These are phyloP conservation scores for Leccinum truebloodii DNA, from an alignment of 768 basidiomycete species.

Conservation along the genomic window DNA sequence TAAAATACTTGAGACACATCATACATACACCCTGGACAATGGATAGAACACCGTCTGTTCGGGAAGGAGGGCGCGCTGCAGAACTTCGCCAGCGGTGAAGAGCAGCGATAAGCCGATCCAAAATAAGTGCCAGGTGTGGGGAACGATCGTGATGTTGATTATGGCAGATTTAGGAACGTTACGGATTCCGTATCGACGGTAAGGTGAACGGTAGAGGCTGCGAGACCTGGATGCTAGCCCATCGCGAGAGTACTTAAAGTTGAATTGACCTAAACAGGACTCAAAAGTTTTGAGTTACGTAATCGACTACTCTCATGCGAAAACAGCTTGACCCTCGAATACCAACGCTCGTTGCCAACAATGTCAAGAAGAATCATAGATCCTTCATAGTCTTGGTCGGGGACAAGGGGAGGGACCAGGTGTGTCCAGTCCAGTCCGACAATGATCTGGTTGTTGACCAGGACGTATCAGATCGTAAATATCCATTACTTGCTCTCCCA, in stretches of 20 bases:
- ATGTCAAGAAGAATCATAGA: conserved; percentile 89
- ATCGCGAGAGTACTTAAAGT: no score
- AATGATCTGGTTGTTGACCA: neutral
- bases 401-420: conserved; percentile 91
- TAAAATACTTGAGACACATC: conserved; percentile 67
- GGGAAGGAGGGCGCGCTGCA: no score
- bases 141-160: no score
- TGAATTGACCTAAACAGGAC: neutral
- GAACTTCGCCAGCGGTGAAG: no score
- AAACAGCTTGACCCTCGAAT: conserved; percentile 93
- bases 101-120: no score
- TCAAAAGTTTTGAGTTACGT: neutral
- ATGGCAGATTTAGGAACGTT: no score
- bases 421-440: conserved; percentile 31
- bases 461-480: conserved; percentile 72
- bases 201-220: no score
- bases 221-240: no score
- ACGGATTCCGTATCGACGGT: no score
- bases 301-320: conserved; percentile 50
- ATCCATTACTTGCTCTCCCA: conserved; percentile 94
- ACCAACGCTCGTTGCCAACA: conserved; percentile 88
- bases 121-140: no score
- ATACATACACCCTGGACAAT: conserved; percentile 84
- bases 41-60: conserved; percentile 28
- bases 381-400: conserved; percentile 97